phyloP scores from a whole-genome alignment of 352 stramenopile species.

The Peronospora destructor region DNA sequence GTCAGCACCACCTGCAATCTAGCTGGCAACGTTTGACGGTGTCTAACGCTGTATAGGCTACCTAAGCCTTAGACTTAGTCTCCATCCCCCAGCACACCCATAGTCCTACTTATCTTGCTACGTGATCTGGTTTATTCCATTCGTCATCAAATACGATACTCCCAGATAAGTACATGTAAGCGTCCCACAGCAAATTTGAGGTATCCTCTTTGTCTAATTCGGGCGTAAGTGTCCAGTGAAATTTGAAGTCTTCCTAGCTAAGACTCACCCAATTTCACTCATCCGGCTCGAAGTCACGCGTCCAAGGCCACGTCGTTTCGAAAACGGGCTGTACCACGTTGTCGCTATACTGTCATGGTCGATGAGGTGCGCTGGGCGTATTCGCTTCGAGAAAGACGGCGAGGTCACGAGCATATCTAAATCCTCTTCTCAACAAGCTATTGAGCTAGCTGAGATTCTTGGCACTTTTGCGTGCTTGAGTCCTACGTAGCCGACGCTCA shows the following conservation, averaged over 20 bases:
- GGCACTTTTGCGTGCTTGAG: slow-evolving; percentile 80
- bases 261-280: slow-evolving; percentile 39
- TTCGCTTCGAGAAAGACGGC: slow-evolving; percentile 71
- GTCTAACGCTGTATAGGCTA: too few relatives aligned
- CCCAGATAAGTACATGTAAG: too few relatives aligned
- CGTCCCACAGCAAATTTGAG: too few relatives aligned
- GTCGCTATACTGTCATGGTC: slow-evolving; percentile 86
- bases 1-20: too few relatives aligned
- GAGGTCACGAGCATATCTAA: slow-evolving; percentile 84
- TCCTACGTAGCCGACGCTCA: slow-evolving; percentile 86
- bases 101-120: too few relatives aligned
- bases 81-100: too few relatives aligned
- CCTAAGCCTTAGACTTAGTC: too few relatives aligned
- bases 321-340: slow-evolving; percentile 89
- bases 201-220: too few relatives aligned
- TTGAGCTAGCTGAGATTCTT: slow-evolving; percentile 78
- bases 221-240: too few relatives aligned
- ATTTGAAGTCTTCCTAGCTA: slow-evolving; percentile 41
- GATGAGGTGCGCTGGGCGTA: slow-evolving; percentile 81
- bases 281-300: slow-evolving; percentile 68
- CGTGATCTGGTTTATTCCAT: too few relatives aligned
- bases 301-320: slow-evolving; percentile 79
- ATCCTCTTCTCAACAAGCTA: slow-evolving; percentile 92
- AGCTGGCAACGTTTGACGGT: too few relatives aligned
- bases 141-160: too few relatives aligned